Evolutionary conservation across 331 rosid species (phyloP), one percentile per base, ranked within the genome.

Genomic region (Saraca asoca): DNA sequence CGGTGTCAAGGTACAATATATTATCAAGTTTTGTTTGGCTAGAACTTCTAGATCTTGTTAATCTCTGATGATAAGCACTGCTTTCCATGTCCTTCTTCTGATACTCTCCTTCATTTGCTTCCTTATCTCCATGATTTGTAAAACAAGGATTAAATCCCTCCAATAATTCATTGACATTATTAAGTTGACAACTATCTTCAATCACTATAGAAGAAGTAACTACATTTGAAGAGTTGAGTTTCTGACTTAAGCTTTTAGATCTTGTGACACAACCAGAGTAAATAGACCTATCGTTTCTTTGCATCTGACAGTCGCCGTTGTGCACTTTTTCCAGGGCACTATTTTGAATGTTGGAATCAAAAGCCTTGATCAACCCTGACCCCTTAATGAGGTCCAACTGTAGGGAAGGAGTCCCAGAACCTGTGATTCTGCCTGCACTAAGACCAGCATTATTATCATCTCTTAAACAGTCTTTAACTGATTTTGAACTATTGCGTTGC

Each of bases 401-500:
- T n/a, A 57, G 72, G 62, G 68, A 70, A 62, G 82, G 19, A 24
- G 83, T 63, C 35, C 61, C 76, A 49, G 83, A 33, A 52, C 79
- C 84, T 19, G 69, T 17, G 61, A 48, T 58, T 53, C 73, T 58
- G 41, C 69, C 77, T 74, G 78, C 75, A 81, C 41, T 31, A 14
- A 65, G 57, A 33, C 54, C 56, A 46, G 42, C 78, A 55, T 64
- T 68, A 52, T 49, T 71, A 62, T 71, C 83, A 33, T 70, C 74
- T 60, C 55, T 51, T 54, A 80, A 61, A 49, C 53, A 42, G 56
- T 16, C 64, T 75, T 65, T 84, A 11, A 42, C 51, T 15, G 71
- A 73, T 67, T 82, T 82, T 49, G 78, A 80, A 76, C 97, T 83
- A 55, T 76, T 83, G 39, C 95, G 99, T 55, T 73, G 69, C 82